Evolutionary conservation across 371 early-diverging fungal species (phyloP).

Genomic region (Vairimorpha apis): DNA sequence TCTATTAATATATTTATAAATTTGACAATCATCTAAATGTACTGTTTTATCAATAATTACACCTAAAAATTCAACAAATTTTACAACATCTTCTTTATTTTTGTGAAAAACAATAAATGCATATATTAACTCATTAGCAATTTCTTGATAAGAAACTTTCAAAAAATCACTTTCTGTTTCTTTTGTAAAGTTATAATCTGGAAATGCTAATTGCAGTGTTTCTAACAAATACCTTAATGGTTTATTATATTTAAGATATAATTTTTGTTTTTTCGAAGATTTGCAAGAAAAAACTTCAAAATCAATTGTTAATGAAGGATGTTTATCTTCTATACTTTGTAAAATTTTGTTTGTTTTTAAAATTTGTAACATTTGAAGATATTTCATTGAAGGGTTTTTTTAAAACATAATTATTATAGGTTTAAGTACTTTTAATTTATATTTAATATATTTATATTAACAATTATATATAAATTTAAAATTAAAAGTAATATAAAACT

Average conservation of each 20-base stretch:
- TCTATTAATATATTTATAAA: conserved; percentile 22
- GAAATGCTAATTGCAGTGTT: conserved; percentile 35
- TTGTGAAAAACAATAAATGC: conserved; percentile 13
- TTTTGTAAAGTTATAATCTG: conserved; percentile 28
- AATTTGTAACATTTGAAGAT: conserved; percentile 25
- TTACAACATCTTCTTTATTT: conserved; percentile 14
- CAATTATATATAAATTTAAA: no score
- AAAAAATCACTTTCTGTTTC: conserved; percentile 2
- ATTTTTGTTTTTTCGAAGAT: conserved; percentile 28
- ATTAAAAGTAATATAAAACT: no score
- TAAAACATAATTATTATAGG: no score
- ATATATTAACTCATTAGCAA: conserved; percentile 25
- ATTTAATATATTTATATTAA: no score
- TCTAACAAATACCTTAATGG: conserved; percentile 31
- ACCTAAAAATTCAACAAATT: conserved; percentile 25
- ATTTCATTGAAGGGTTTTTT: conserved; percentile 42
- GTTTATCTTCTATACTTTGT: conserved; percentile 1
- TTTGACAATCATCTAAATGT: conserved; percentile 4
- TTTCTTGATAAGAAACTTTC: background rate
- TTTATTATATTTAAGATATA: conserved; percentile 2
- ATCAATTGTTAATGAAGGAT: conserved; percentile 19
- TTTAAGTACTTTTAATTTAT: no score
- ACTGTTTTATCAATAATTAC: conserved; percentile 25
- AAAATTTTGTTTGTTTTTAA: conserved; percentile 44
- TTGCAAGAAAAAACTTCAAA: conserved; percentile 52